phyloP scores from a whole-genome alignment of 2,329 filamentous ascomycete species.

The Pseudopithomyces chartarum region DNA sequence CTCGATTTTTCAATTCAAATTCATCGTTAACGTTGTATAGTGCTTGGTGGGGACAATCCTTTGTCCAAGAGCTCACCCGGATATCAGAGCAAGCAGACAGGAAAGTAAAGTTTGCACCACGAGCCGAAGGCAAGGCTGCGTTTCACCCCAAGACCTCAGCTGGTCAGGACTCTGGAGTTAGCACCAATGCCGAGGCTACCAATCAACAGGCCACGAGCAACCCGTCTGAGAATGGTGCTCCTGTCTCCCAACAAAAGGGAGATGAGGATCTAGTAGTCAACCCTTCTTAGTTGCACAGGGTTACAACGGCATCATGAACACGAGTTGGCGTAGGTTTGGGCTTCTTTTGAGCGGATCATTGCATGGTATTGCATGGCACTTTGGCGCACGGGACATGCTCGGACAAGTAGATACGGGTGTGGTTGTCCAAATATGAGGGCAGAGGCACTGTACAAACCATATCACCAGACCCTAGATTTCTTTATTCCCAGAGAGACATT shows the following conservation, averaged over 20 bases:
- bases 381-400: constrained; percentile 4
- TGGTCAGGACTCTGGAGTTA: neutral
- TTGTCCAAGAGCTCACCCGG: constrained; percentile 77
- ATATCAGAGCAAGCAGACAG: constrained; percentile 59
- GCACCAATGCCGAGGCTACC: neutral
- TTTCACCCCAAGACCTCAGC: neutral
- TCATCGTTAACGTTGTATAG: constrained; percentile 48
- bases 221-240: neutral
- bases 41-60: constrained; percentile 93
- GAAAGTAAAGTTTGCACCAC: constrained; percentile 47
- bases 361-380: constrained; percentile 8
- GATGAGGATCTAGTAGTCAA: constrained; percentile 5
- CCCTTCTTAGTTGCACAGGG: constrained; percentile 4
- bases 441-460: neutral
- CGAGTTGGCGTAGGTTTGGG: neutral
- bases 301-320: constrained; percentile 3
- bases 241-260: neutral
- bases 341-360: constrained; percentile 5
- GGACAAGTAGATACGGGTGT: neutral
- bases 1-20: neutral
- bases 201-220: neutral
- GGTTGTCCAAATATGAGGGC: neutral
- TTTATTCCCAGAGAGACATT: neutral
- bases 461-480: neutral
- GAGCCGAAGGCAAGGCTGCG: neutral